A percentile compares a stretch with the other conserved stretches of the same genome.
phyloP scores from a whole-genome alignment of 73 alveolate genomes.

The Paramecium sonneborni region DNA sequence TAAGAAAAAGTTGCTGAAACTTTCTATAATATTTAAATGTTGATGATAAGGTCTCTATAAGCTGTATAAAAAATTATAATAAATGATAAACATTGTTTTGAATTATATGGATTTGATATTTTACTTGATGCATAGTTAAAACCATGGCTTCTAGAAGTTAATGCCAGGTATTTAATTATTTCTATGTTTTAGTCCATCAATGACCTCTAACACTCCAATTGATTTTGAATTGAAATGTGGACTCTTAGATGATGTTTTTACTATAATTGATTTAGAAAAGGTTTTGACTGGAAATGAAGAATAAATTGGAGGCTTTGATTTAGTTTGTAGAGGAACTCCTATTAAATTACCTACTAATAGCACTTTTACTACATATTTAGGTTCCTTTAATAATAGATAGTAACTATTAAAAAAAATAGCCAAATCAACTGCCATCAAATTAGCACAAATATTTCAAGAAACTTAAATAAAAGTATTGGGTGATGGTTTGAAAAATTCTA shows the following conservation, averaged over 20 bases:
- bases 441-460: slow-evolving; percentile 75
- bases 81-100: slow-evolving; percentile 99
- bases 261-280: slow-evolving; percentile 89
- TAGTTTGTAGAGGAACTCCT: slow-evolving; percentile 93
- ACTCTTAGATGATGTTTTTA: slow-evolving; percentile 97
- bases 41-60: slow-evolving; percentile 85
- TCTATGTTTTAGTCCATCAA: slow-evolving; percentile 85
- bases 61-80: slow-evolving; percentile 96
- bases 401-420: slow-evolving; percentile 94
- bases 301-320: slow-evolving; percentile 99
- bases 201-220: slow-evolving; percentile 98
- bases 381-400: slow-evolving; percentile 95
- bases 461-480: slow-evolving; percentile 13
- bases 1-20: slow-evolving; percentile 95
- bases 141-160: slow-evolving; percentile 99
- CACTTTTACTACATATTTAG: slow-evolving; percentile 91
- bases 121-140: slow-evolving; percentile 96
- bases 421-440: slow-evolving; percentile 94
- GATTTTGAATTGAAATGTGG: slow-evolving; percentile 97
- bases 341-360: slow-evolving; percentile 88
- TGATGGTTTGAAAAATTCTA: neutral
- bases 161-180: neutral
- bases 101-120: slow-evolving; percentile 98
- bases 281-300: slow-evolving; percentile 98
- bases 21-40: slow-evolving; percentile 86